Evolutionary conservation across 179 eudicot genomes (phyloP).

Genomic region (Heliamphora pulchella): DNA sequence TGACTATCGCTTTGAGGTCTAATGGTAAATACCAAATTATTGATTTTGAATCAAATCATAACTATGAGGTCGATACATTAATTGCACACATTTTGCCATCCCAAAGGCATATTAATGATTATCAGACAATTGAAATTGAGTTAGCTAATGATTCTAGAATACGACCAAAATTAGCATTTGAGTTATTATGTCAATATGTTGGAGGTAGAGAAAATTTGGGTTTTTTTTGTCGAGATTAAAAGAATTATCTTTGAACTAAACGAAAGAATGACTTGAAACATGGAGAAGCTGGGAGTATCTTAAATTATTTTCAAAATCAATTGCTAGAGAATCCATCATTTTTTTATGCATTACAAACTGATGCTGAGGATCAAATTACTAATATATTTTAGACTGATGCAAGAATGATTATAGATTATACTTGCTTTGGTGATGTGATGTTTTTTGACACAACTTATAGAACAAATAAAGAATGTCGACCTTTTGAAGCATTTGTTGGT

Average conservation of each 20-base stretch:
- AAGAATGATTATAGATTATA: constrained; percentile 22
- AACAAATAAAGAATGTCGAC: constrained; percentile 21
- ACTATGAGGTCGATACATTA: constrained; percentile 9
- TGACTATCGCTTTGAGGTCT: neutral
- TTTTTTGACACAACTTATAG: constrained; percentile 23
- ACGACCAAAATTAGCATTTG: constrained; percentile 2
- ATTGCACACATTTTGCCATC: constrained; percentile 19
- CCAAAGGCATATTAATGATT: constrained; percentile 5
- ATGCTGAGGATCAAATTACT: constrained; percentile 22
- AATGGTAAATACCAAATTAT: constrained; percentile 4
- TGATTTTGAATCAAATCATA: constrained; percentile 18
- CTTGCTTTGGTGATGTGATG: constrained; percentile 26
- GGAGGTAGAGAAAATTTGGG: constrained; percentile 17
- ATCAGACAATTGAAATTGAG: constrained; percentile 11
- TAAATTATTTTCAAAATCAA: constrained; percentile 20
- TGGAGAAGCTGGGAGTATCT: constrained; percentile 21
- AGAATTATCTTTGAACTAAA: constrained; percentile 20
- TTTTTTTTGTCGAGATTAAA: constrained; percentile 11
- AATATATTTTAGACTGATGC: constrained; percentile 29
- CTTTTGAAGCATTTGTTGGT: constrained; percentile 31
- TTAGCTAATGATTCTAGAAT: constrained; percentile 14
- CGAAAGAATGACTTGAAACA: constrained; percentile 11
- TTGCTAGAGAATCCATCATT: constrained; percentile 17
- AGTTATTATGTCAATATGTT: neutral
- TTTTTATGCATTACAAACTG: constrained; percentile 22